phyloP scores from a whole-genome alignment of 2,329 filamentous ascomycete species.

The Graphiopsis chlorocephala region DNA sequence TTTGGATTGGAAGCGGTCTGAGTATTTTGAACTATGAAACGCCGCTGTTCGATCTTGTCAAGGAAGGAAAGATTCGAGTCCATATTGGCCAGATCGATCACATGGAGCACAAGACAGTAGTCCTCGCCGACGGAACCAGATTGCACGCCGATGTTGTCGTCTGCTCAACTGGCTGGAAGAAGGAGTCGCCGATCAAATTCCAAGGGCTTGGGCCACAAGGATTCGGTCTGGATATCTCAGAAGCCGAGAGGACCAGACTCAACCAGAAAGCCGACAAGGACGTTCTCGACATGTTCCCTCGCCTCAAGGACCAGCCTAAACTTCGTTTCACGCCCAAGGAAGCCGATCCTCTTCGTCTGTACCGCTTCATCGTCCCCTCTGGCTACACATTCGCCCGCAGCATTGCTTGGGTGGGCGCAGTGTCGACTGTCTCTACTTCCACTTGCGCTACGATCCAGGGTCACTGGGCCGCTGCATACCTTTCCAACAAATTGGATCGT shows the following conservation, averaged over 20 bases:
- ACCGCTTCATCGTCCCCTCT: slow-evolving; percentile 45
- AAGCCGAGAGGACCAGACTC: slow-evolving; percentile 36
- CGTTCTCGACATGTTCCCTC: slow-evolving; percentile 54
- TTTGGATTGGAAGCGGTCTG: slow-evolving; percentile 56
- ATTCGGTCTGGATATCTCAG: not conserved
- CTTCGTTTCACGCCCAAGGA: slow-evolving; percentile 17
- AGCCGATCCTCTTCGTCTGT: slow-evolving; percentile 36
- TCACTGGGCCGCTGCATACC: slow-evolving; percentile 58
- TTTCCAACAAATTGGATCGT: slow-evolving; percentile 51
- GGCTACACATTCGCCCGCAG: slow-evolving; percentile 32
- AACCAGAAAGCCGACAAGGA: slow-evolving; percentile 47
- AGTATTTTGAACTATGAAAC: slow-evolving; percentile 60
- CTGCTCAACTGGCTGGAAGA: slow-evolving; percentile 57
- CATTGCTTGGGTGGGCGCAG: slow-evolving; percentile 42
- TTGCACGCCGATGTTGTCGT: slow-evolving; percentile 53
- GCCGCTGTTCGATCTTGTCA: slow-evolving; percentile 57
- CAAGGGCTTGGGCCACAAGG: slow-evolving; percentile 20
- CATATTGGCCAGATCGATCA: slow-evolving; percentile 54
- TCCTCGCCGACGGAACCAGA: slow-evolving; percentile 47
- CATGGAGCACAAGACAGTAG: slow-evolving; percentile 46
- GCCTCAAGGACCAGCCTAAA: slow-evolving; percentile 51
- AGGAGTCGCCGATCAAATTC: slow-evolving; percentile 50
- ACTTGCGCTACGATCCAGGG: slow-evolving; percentile 40
- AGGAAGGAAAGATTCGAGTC: slow-evolving; percentile 52
- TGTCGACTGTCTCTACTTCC: slow-evolving; percentile 38